phyloP scores from a whole-genome alignment of 768 basidiomycete species.

The Boletus edulis region DNA sequence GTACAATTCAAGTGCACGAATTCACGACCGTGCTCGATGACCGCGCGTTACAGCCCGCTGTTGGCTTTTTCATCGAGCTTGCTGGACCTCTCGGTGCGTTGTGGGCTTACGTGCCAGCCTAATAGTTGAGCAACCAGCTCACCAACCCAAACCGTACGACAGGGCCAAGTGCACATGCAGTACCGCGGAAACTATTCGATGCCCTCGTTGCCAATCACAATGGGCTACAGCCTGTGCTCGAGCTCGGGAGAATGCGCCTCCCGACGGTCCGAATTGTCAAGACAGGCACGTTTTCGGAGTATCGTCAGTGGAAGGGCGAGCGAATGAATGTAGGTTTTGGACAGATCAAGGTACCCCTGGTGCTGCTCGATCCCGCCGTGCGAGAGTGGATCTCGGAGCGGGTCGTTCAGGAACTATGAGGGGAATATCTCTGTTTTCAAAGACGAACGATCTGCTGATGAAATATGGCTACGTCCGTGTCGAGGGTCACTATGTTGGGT shows the following conservation, averaged over 20 bases:
- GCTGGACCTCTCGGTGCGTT: conserved; percentile 10
- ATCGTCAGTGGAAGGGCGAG: conserved; percentile 12
- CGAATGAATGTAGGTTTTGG: neutral
- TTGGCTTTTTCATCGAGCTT: conserved; percentile 19
- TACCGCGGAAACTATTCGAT: conserved; percentile 6
- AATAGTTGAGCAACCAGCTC: neutral
- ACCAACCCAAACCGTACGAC: neutral
- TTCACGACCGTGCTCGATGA: conserved; percentile 18
- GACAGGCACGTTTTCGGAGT: conserved; percentile 18
- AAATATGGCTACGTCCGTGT: no score
- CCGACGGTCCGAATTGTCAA: conserved; percentile 24
- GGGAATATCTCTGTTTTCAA: no score
- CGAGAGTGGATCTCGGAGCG: conserved; percentile 20
- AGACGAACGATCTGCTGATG: no score
- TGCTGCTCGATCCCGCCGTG: neutral
- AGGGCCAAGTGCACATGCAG: conserved; percentile 7
- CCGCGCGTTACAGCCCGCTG: neutral
- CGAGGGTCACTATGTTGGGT: no score
- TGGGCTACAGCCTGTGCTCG: neutral
- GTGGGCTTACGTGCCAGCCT: no score
- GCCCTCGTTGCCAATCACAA: conserved; percentile 1
- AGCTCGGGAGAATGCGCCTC: neutral
- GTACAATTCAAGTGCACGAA: conserved; percentile 7
- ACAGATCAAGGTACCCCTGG: conserved; percentile 18
- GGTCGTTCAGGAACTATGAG: conserved; percentile 15